phyloP scores from a whole-genome alignment of 1,284 basidiomycete species.

The Amylostereum chailletii region DNA sequence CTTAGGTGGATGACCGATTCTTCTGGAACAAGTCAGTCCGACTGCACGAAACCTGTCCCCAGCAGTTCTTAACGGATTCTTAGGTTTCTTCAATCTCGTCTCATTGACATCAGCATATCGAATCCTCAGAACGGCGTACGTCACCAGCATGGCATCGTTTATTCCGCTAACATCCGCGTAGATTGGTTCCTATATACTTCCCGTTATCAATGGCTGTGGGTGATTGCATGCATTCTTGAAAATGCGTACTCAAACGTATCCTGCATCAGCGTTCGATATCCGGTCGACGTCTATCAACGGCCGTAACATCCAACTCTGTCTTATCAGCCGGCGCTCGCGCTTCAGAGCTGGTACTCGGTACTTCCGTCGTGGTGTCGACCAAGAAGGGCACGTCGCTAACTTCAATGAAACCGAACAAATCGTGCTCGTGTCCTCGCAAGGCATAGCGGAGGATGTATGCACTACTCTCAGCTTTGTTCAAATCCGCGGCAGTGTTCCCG shows the following conservation, averaged over 20 bases:
- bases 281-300: conserved; percentile 74
- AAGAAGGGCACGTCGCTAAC: conserved; percentile 78
- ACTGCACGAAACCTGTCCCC: conserved; percentile 1
- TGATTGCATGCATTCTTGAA: conserved; percentile 11
- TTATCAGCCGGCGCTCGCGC: conserved; percentile 90
- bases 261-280: conserved; percentile 72
- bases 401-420: conserved; percentile 96
- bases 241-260: conserved; percentile 10
- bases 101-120: conserved; percentile 55
- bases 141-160: conserved; percentile 8
- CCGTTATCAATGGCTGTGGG: conserved; percentile 87
- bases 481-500: conserved; percentile 87
- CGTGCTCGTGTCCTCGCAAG: conserved; percentile 62
- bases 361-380: conserved; percentile 91
- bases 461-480: conserved; percentile 83
- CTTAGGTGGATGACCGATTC: conserved; percentile 87
- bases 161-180: conserved; percentile 21
- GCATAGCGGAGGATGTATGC: conserved; percentile 42
- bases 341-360: conserved; percentile 95
- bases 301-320: conserved; percentile 74
- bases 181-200: conserved; percentile 86
- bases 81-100: conserved; percentile 63
- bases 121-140: conserved; percentile 55
- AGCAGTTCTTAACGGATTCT: conserved; percentile 1
- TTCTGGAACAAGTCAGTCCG: conserved; percentile 89